Percentiles rank a stretch among this genome's conserved stretches.
Evolutionary conservation across 208 protist genomes (phyloP).

Genomic region (Leptomonas seymouri): DNA sequence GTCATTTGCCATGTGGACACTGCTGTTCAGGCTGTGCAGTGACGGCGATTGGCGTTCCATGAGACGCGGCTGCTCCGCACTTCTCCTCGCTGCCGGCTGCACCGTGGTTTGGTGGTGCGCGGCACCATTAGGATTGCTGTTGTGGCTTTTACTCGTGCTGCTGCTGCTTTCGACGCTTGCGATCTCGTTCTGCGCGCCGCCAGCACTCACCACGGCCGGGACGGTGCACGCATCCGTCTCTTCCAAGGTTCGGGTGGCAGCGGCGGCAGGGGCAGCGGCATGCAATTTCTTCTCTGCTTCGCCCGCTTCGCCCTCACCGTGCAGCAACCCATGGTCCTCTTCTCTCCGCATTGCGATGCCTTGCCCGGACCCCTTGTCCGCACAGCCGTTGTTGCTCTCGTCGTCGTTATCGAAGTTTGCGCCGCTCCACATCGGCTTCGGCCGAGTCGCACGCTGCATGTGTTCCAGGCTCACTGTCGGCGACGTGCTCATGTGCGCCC

Average conservation of each 20-base stretch:
- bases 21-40: conserved; percentile 34
- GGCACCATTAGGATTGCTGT: background rate
- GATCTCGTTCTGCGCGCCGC: conserved; percentile 8
- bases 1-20: conserved; percentile 17
- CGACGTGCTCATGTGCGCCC: conserved; percentile 12
- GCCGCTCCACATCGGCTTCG: conserved; percentile 33
- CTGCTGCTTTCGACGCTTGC: conserved; percentile 16
- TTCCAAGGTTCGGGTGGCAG: background rate
- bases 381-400: conserved; percentile 20
- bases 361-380: background rate
- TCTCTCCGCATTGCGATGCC: background rate
- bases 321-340: conserved; percentile 9
- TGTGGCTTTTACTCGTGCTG: conserved; percentile 7
- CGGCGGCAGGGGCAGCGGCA: background rate
- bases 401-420: conserved; percentile 52
- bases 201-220: conserved; percentile 7
- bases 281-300: conserved; percentile 2
- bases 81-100: background rate
- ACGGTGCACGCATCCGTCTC: conserved; percentile 14
- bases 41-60: conserved; percentile 20
- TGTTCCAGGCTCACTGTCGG: conserved; percentile 13
- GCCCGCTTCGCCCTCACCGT: conserved; percentile 9
- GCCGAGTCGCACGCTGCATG: conserved; percentile 23
- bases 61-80: conserved; percentile 6
- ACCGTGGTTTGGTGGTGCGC: background rate